Percentiles rank a stretch among this genome's conserved stretches.
phyloP scores from a whole-genome alignment of 2,329 filamentous ascomycete genomes.

The Neonectria hederae region DNA sequence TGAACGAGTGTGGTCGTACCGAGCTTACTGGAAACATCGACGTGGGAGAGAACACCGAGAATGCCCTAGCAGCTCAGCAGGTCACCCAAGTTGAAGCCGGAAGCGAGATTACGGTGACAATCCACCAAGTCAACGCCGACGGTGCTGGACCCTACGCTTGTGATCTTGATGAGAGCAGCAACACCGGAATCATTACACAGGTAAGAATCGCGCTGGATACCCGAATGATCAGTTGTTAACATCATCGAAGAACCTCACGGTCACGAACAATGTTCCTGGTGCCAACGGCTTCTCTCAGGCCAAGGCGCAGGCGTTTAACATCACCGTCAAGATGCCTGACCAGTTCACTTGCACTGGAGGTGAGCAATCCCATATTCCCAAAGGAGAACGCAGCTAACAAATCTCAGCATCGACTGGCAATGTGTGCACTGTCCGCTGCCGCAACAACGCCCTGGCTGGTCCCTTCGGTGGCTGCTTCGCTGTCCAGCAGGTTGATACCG shows the following conservation, averaged over 20 bases:
- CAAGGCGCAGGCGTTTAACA: constrained; percentile 64
- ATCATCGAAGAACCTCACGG: constrained; percentile 50
- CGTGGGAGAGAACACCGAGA: constrained; percentile 64
- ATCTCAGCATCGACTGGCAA: constrained; percentile 62
- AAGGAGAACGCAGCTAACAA: background rate
- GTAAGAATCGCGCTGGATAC: background rate
- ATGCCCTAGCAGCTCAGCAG: constrained; percentile 54
- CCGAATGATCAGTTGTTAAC: background rate
- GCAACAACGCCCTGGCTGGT: constrained; percentile 65
- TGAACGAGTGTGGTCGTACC: constrained; percentile 71
- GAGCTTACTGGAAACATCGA: constrained; percentile 70
- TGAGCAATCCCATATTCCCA: constrained; percentile 39
- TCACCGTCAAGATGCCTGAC: constrained; percentile 63
- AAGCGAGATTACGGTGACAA: constrained; percentile 62
- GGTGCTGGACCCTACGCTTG: constrained; percentile 69
- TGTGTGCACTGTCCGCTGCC: constrained; percentile 67
- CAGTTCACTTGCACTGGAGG: constrained; percentile 61
- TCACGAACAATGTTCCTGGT: constrained; percentile 68
- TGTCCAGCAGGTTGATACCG: constrained; percentile 62
- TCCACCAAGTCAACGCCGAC: constrained; percentile 74
- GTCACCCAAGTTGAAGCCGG: constrained; percentile 62
- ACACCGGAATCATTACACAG: constrained; percentile 42
- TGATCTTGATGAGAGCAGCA: constrained; percentile 61
- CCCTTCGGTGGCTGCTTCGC: constrained; percentile 68
- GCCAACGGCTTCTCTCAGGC: constrained; percentile 65